Evolutionary conservation across 1,139 yeast species (phyloP), one percentile per base, ranked within the genome.

Genomic region (Yamadazyma spencermartinsiae): DNA sequence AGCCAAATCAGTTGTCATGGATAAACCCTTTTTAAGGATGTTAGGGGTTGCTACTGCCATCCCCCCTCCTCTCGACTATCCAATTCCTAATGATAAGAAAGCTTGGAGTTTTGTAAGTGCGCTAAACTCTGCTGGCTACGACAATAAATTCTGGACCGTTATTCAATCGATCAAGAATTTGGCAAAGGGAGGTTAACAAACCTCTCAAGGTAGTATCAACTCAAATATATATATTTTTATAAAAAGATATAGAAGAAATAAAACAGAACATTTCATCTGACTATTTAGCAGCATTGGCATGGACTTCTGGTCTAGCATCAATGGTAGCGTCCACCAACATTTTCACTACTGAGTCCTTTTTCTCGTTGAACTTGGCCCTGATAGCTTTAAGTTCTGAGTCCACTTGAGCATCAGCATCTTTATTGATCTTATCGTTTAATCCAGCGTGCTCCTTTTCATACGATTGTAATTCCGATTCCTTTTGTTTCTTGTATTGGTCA

Each of bases 81-180:
- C 98, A 3, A 86, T 92, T 47, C 75, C 78, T 23, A 82, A 84
- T 52, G 87, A 82, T 48, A 76, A 80, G 50, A 80, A 76, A 50
- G 96, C 98, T 0, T 90, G 98, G 97, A 74, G 73, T 11, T 84
- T 92, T 63, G 94, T 90, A 4, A 75, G 76, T 44, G 82, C 88
- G 26, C 76, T 92, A 59, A 89, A 89, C 55, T 76, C 77, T 30
- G 94, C 90, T n/a, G 95, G 96, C 13, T 92, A 90, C 56, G 95
- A 85, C 45, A 63, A 71, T 37, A 79, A 94, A 40, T 47, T 72
- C 15, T 86, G 95, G 92, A 79, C 79, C 41, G 78, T 70, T 11
- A 46, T 71, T 31, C 68, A 65, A 40, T 64, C 75, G 7, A 58
- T 72, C 38, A 60, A 61, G 43, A 66, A 63, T 40, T 55, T 72